Percentiles rank a stretch among this genome's conserved stretches.
These are phyloP conservation scores for Pyrus betulifolia DNA, from an alignment of 306 rosid genomes.

Conservation along the genomic window DNA sequence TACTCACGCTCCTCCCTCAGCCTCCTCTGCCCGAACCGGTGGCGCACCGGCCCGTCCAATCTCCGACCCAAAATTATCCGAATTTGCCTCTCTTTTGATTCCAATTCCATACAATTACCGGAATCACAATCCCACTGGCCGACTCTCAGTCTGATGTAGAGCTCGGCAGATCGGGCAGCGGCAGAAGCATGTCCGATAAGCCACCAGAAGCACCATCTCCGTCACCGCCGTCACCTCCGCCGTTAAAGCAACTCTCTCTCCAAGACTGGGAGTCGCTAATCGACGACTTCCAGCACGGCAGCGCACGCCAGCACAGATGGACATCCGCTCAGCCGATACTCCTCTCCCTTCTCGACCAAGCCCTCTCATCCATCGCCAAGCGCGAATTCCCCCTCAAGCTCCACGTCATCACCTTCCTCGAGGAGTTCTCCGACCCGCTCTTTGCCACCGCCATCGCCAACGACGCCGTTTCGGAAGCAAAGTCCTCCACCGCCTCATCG, in stretches of 20 bases:
- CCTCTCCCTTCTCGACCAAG: constrained; percentile 47
- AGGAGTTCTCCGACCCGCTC: constrained; percentile 52
- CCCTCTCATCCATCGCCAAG: constrained; percentile 52
- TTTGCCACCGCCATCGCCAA: constrained; percentile 10
- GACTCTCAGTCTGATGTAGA: not conserved
- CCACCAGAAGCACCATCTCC: constrained; percentile 7
- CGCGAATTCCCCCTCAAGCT: constrained; percentile 63
- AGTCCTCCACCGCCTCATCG: constrained; percentile 46
- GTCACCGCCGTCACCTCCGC: not conserved
- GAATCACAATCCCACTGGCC: not conserved
- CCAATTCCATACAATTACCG: not conserved
- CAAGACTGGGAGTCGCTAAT: constrained; percentile 80
- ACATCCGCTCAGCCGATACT: constrained; percentile 27
- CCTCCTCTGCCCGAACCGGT: not conserved
- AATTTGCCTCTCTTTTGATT: not conserved
- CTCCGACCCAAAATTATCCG: not conserved
- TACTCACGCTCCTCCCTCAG: not conserved
- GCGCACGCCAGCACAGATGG: constrained; percentile 45
- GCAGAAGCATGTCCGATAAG: constrained; percentile 38
- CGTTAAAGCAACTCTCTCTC: constrained; percentile 47
- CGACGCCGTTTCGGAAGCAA: not conserved
- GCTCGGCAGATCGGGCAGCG: not conserved
- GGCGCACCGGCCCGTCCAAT: too few species aligned
- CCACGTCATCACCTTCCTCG: constrained; percentile 67
- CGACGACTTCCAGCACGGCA: constrained; percentile 75